phyloP scores from a whole-genome alignment of 768 basidiomycete species.

The Podaxis pistillaris region DNA sequence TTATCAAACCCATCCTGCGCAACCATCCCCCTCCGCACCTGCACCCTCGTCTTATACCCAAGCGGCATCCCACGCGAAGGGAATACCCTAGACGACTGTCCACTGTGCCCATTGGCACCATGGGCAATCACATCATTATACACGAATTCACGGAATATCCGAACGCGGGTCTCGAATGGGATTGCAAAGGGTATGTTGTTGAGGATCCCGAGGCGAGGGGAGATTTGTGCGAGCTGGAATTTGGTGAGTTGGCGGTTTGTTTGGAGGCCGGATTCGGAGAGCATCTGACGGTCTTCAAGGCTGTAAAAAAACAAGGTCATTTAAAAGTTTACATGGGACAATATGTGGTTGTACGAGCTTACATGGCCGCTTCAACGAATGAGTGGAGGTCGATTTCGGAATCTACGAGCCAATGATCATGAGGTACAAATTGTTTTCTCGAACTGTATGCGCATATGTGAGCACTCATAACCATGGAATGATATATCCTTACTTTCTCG shows the following conservation, averaged over 20 bases:
- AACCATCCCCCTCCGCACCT: slow-evolving; percentile 71
- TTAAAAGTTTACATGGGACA: background rate
- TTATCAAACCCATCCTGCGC: slow-evolving; percentile 91
- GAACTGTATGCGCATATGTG: slow-evolving; percentile 50
- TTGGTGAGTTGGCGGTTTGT: slow-evolving; percentile 44
- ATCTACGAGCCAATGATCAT: slow-evolving; percentile 80
- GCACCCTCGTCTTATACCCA: slow-evolving; percentile 36
- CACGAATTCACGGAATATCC: slow-evolving; percentile 86
- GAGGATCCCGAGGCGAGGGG: slow-evolving; percentile 84
- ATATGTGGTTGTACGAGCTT: background rate
- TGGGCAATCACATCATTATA: slow-evolving; percentile 25
- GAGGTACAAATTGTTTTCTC: slow-evolving; percentile 76
- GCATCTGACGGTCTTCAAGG: slow-evolving; percentile 61
- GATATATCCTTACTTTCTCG: slow-evolving; percentile 69
- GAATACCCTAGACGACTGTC: slow-evolving; percentile 7
- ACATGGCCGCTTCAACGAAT: slow-evolving; percentile 47
- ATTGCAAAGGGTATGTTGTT: slow-evolving; percentile 97
- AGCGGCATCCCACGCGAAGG: slow-evolving; percentile 19
- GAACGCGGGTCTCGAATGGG: slow-evolving; percentile 88
- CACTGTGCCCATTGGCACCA: background rate
- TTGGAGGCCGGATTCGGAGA: slow-evolving; percentile 10
- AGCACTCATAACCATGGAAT: background rate
- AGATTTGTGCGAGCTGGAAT: slow-evolving; percentile 71
- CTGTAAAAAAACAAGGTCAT: slow-evolving; percentile 31
- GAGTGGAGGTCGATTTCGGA: slow-evolving; percentile 44